Conservation (phyloP, 2,329 filamentous ascomycete species). For the Aspergillus texensis region DNA sequence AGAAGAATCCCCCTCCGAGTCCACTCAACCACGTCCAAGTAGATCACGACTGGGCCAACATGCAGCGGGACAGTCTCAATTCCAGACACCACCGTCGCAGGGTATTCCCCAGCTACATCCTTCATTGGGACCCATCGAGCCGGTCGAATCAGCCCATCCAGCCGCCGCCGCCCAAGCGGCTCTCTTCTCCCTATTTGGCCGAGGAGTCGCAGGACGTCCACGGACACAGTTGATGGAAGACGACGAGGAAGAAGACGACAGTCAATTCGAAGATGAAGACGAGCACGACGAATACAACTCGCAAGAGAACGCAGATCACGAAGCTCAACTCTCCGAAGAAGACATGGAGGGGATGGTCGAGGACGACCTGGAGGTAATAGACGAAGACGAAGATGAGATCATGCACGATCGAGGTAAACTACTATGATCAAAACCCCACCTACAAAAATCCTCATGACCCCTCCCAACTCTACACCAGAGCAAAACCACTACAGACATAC, state of each 20-base stretch:
- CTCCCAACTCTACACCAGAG: too few relatives aligned
- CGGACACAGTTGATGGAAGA: constrained; percentile 16
- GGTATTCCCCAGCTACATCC: constrained; percentile 30
- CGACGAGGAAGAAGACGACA: constrained; percentile 23
- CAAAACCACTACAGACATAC: too few relatives aligned
- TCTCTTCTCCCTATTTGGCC: constrained; percentile 24
- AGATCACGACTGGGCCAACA: constrained; percentile 16
- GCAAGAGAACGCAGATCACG: constrained; percentile 12
- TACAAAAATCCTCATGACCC: too few relatives aligned
- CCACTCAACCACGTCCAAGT: constrained; percentile 14
- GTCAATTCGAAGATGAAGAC: constrained; percentile 22
- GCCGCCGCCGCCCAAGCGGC: constrained; percentile 26
- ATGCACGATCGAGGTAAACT: constrained; percentile 38
- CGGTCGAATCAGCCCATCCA: constrained; percentile 24
- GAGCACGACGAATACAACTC: constrained; percentile 7
- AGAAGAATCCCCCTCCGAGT: constrained; percentile 6
- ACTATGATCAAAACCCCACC: too few relatives aligned
- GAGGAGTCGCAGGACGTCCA: constrained; percentile 15
- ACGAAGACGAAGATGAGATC: constrained; percentile 36
- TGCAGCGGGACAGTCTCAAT: constrained; percentile 24
- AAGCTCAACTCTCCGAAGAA: constrained; percentile 24
- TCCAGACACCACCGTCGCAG: constrained; percentile 36
- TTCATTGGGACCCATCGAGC: constrained; percentile 30
- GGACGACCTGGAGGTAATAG: constrained; percentile 26
- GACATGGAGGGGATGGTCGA: constrained; percentile 21